These are phyloP conservation scores for Wickerhamiella infanticola DNA, from an alignment of 1,139 yeast genomes.

Conservation along the genomic window DNA sequence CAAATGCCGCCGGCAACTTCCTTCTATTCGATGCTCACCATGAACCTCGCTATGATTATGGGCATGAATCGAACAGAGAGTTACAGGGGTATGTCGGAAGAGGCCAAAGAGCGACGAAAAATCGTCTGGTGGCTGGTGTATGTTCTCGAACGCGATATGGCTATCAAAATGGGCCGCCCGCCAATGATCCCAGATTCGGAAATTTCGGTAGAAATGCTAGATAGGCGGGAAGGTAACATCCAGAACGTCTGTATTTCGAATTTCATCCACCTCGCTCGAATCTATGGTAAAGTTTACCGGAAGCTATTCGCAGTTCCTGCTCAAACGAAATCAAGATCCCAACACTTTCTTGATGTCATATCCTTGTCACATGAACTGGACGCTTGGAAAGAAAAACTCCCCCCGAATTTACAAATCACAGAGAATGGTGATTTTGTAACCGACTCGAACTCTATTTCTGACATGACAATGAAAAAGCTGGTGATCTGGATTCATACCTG, in stretches of 20 bases:
- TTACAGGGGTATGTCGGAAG: conserved; percentile 25
- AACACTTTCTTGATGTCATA: conserved; percentile 19
- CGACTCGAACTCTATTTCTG: conserved; percentile 4
- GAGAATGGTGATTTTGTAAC: conserved; percentile 3
- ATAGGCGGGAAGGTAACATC: neutral
- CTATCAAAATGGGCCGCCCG: conserved; percentile 45
- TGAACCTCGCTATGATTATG: conserved; percentile 38
- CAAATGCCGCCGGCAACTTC: conserved; percentile 9
- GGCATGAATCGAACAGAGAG: conserved; percentile 51
- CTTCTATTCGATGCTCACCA: conserved; percentile 3
- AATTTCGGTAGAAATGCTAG: conserved; percentile 13
- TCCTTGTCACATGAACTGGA: conserved; percentile 21
- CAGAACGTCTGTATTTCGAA: neutral
- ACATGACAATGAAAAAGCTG: neutral
- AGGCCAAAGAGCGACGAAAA: conserved; percentile 30
- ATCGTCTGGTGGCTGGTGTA: conserved; percentile 44
- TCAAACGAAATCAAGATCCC: conserved; percentile 17
- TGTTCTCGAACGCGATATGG: conserved; percentile 36
- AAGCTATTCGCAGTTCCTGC: conserved; percentile 22
- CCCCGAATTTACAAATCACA: conserved; percentile 18
- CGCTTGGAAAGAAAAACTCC: conserved; percentile 20
- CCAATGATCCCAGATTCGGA: conserved; percentile 41
- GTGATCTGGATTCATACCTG: conserved; percentile 10
- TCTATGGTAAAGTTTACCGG: conserved; percentile 19
- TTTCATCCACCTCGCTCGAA: conserved; percentile 10